Base-by-base conservation (phyloP, 768 basidiomycete species). In the Hortiboletus flavorubellus region DNA sequence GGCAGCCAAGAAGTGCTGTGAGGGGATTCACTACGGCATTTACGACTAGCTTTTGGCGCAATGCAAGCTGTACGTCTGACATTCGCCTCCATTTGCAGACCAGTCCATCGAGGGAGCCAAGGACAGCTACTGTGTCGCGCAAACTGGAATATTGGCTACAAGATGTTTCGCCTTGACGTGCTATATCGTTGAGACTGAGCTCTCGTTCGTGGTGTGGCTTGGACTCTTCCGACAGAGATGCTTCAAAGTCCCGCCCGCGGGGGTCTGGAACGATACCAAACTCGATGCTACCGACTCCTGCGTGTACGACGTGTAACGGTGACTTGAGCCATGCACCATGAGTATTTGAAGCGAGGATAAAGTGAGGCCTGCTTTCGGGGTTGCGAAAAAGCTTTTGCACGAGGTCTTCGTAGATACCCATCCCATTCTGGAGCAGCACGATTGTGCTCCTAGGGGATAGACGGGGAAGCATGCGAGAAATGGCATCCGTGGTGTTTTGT, bases 401-500 rank as follows among this genome's bases (percentile, higher is more conserved):
- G 46, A 97, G 78, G 56, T 83, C 74, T 53, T 98, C 95, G 69
- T 93, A 91, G 9, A 95, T 74, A 11, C 93, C 96, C 85, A 97
- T 90, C 26, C 96, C 96, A 67, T 96, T 96, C 65, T 96, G 91
- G 50, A 98, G 72, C n/a, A 99, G 80, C 3, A 96, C 90, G 59
- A 98, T 85, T 35, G 94, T 96, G 42, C 87, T 89, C 47, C 80
- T 69, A 0, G 78, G 67, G 5, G 79, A 76, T 18, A 98, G 72
- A 16, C 93, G 82, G 12, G 81, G 82, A 16, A 80, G 71, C 52
- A 98, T 80, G 0, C 69, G 65, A 16, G 71, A 68, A 35, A 99
- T 60, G 5, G 87, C 83, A 3, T 69, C 64, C 4, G 86, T 48
- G 5, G 88, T 89, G 9, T 79, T 75, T 15, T 84, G 78, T 1